These are phyloP conservation scores for Leishmania braziliensis DNA, from an alignment of 208 protist species.

Conservation along the genomic window DNA sequence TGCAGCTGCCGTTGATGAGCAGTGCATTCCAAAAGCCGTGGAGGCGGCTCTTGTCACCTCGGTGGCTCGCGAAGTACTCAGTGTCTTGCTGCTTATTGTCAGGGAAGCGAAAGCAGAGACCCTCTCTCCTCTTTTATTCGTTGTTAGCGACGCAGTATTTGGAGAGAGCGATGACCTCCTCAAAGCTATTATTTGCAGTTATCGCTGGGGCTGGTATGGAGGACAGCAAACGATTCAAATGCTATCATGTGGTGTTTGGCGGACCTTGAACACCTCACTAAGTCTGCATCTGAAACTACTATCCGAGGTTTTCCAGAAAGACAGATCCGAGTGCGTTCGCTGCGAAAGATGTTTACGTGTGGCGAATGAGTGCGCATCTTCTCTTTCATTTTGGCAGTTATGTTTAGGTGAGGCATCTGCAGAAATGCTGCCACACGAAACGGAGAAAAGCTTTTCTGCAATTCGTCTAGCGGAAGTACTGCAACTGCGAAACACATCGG, in stretches of 20 bases:
- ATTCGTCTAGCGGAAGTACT: not conserved
- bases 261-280: not conserved
- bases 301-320: not conserved
- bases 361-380: not conserved
- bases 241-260: not conserved
- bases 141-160: not conserved
- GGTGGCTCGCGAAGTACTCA: not conserved
- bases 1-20: constrained; percentile 4
- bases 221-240: not conserved
- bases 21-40: constrained; percentile 12
- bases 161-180: constrained; percentile 4
- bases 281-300: not conserved
- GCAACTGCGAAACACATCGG: not conserved
- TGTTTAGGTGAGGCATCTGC: not conserved
- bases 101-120: constrained; percentile 1
- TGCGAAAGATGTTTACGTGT: not conserved
- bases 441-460: not conserved
- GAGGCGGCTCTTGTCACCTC: not conserved
- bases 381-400: constrained; percentile 8
- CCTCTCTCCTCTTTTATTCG: not conserved
- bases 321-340: not conserved
- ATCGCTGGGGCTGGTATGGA: constrained; percentile 14
- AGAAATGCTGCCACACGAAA: not conserved
- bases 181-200: not conserved
- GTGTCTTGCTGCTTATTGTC: constrained; percentile 11